Evolutionary conservation across 2,329 filamentous ascomycete species (phyloP), one percentile per base, ranked within the genome.

Genomic region (Blastomyces percursus): DNA sequence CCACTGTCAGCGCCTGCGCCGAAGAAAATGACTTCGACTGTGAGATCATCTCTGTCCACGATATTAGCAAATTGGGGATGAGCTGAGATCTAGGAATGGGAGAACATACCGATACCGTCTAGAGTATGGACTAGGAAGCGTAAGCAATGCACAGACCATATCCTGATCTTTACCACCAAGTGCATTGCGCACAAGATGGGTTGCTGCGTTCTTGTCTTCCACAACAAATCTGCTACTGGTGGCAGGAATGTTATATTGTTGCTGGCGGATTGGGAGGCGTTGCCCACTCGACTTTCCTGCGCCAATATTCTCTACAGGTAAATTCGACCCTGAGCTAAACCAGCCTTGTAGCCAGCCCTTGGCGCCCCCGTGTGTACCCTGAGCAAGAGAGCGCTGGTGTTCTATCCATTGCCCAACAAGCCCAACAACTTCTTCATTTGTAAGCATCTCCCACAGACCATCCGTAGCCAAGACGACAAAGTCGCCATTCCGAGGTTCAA

Each of bases 1-100:
- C 92, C 91, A 38, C 83, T 88, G 73, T 86, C 86, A 61, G 86
- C 72, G 44, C 87, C 85, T 68, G 96, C 85, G 64, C 94, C 94
- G 70, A 99, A 99, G 82, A 99, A 99, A 71, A 99, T 96, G 65
- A 99, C 94, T 75, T 99, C 91, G 19, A 99, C 93, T 0, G 94
- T 99, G 66, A 99, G 79, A 73, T 99, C 94, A 73, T 99, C 94
- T 68, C 91, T 93, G 54, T 71, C 57, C 72, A 70, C 55, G 69
- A 57, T 70, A 64, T 69, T 62, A 68, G 61, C 16, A 60, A 46
- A 38, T 42, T 44, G 32, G 46, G 3, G 30, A 24, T 9, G 8
- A 11, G 51, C 14, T 44, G 19, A 42, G 50, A 16, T 44, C 9
- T 32, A 16, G 14, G 14, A 56, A 24, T 44, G 50, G 6, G 50